Evolutionary conservation across 1,284 basidiomycete genomes (phyloP).

Genomic region (Singerocomus rubriflavus): DNA sequence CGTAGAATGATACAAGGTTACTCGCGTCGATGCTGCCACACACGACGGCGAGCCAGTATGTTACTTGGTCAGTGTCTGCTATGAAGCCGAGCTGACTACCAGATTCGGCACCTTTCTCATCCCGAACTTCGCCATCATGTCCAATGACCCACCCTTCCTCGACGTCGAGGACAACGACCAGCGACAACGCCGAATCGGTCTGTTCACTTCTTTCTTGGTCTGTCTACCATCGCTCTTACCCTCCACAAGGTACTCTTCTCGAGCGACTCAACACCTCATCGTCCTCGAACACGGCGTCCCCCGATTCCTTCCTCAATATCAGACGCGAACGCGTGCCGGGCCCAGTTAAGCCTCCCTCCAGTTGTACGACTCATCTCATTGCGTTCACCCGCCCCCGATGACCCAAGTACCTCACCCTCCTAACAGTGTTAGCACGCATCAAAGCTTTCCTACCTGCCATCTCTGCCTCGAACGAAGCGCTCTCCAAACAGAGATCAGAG

Average conservation of each 20-base stretch:
- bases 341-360: slow-evolving; percentile 25
- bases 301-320: slow-evolving; percentile 16
- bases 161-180: slow-evolving; percentile 38
- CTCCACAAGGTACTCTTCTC: slow-evolving; percentile 26
- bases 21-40: not conserved
- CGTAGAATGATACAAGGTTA: not conserved
- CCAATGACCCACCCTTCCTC: slow-evolving; percentile 18
- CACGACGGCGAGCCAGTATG: not conserved
- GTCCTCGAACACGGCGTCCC: not conserved
- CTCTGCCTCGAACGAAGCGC: slow-evolving; percentile 56
- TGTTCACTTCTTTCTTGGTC: slow-evolving; percentile 7
- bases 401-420: slow-evolving; percentile 1
- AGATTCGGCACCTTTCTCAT: slow-evolving; percentile 11
- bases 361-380: slow-evolving; percentile 31
- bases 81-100: slow-evolving; percentile 7
- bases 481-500: slow-evolving; percentile 47
- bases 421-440: slow-evolving; percentile 55
- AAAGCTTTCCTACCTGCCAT: slow-evolving; percentile 63
- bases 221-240: not conserved
- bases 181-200: slow-evolving; percentile 31
- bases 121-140: slow-evolving; percentile 9
- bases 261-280: slow-evolving; percentile 23
- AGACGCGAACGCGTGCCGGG: slow-evolving; percentile 12
- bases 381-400: slow-evolving; percentile 1
- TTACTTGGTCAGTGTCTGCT: not conserved